These are phyloP conservation scores for Exophiala sp. DNA, from an alignment of 2,329 filamentous ascomycete genomes.

Conservation along the genomic window DNA sequence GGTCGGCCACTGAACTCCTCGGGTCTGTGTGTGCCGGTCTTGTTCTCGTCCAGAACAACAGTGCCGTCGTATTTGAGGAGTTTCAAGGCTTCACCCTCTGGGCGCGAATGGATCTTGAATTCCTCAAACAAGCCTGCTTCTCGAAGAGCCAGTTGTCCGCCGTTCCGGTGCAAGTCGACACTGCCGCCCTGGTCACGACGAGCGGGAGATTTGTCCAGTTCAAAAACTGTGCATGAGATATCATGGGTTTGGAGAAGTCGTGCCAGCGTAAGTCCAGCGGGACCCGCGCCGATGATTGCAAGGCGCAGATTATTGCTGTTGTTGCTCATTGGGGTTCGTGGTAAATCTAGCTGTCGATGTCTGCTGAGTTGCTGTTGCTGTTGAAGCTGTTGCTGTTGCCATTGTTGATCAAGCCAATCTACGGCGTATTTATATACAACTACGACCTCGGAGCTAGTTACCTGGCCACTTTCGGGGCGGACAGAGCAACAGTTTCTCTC, in stretches of 20 bases:
- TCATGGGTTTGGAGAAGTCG: slow-evolving; percentile 47
- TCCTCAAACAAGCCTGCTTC: slow-evolving; percentile 47
- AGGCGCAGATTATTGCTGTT: slow-evolving; percentile 30
- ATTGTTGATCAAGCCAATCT: no score
- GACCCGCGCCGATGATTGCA: slow-evolving; percentile 48
- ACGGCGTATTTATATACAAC: background rate
- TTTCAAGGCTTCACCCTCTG: slow-evolving; percentile 48
- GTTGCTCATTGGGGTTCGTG: slow-evolving; percentile 17
- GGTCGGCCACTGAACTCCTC: slow-evolving; percentile 36
- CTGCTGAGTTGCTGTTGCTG: background rate
- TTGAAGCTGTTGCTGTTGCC: background rate
- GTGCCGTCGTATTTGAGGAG: slow-evolving; percentile 42
- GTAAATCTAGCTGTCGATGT: background rate
- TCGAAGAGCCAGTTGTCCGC: slow-evolving; percentile 48
- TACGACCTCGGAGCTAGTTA: background rate
- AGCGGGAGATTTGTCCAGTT: slow-evolving; percentile 39
- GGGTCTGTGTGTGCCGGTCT: slow-evolving; percentile 7
- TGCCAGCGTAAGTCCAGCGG: slow-evolving; percentile 48
- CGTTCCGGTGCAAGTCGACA: slow-evolving; percentile 50
- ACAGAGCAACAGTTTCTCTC: background rate
- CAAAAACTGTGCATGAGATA: slow-evolving; percentile 47
- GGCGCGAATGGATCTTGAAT: slow-evolving; percentile 48
- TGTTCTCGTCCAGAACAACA: slow-evolving; percentile 31
- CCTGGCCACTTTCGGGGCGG: background rate
- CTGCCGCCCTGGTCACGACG: slow-evolving; percentile 48